Conservation (phyloP, 2,329 filamentous ascomycete genomes). For the Raffaelea deltoideospora region DNA sequence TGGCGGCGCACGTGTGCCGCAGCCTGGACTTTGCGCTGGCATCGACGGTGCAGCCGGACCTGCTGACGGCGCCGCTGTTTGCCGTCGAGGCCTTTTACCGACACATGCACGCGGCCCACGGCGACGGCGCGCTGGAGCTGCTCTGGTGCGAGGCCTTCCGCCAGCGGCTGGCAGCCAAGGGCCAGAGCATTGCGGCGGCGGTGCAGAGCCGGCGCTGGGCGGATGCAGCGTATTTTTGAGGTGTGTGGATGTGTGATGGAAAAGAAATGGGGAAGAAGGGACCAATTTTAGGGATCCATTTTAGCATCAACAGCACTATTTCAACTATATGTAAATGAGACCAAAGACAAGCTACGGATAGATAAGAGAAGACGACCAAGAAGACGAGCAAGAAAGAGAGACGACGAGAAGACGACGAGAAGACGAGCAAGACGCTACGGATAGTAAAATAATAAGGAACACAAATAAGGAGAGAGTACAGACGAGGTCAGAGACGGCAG, state of each 20-base stretch:
- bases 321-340: no score
- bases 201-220: slow-evolving; percentile 24
- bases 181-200: slow-evolving; percentile 23
- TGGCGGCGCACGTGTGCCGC: slow-evolving; percentile 34
- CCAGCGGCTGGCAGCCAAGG: slow-evolving; percentile 21
- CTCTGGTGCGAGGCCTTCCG: slow-evolving; percentile 33
- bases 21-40: slow-evolving; percentile 31
- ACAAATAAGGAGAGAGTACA: no score
- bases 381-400: no score
- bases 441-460: no score
- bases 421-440: no score
- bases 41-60: slow-evolving; percentile 28
- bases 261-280: neutral
- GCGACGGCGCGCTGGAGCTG: slow-evolving; percentile 28
- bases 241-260: neutral
- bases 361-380: no score
- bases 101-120: slow-evolving; percentile 20
- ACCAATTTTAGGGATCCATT: no score
- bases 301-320: no score
- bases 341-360: no score
- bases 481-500: no score
- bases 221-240: slow-evolving; percentile 13
- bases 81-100: slow-evolving; percentile 27
- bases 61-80: slow-evolving; percentile 26
- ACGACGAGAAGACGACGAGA: no score